Evolutionary conservation across 768 basidiomycete species (phyloP), one percentile per base, ranked within the genome.

Genomic region (Trametes gibbosa): DNA sequence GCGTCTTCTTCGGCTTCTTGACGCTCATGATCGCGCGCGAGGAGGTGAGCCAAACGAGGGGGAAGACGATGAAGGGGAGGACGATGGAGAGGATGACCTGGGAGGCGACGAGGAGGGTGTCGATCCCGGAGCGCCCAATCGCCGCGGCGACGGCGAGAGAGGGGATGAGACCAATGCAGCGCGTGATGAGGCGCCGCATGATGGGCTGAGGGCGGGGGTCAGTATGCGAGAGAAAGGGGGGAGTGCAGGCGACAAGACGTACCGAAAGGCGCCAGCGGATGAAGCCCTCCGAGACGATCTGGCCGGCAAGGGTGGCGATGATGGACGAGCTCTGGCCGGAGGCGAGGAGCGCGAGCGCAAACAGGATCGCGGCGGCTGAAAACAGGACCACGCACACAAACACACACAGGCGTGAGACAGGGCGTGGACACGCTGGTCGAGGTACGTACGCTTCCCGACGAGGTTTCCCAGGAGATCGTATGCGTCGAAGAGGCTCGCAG

Each of bases 261-360:
- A 90, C 89, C 63, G 90, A 89, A 35, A 92, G 82, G 46, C 84
- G 81, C 93, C 93, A 96, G 52, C 83, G 84, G 53, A 96, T 79
- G 72, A 95, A 94, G 0, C 95, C 94, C 72, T 97, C 94, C 0
- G 86, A 86, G 39, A 98, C 87, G 21, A 91, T 87, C 72, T 97
- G 95, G 0, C 94, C 94, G 0, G 92, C 88, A 13, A 96, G 81
- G 0, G 93, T 97, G 10, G 92, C 94, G 3, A 96, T 88, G 50
- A 97, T 81, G 8, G 89, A 90, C 0, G 95, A 90, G 63, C 90
- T 90, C 79, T 97, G 94, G 2, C 95, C 95, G 2, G 92, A 79
- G 34, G 87, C 84, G 13, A 98, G 80, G 14, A 98, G 75, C 2
- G 91, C 92, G 41, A 98, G 69, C 1, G 95, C 95, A 66, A 97